Evolutionary conservation across 164 flowering plant genomes (phyloP).

Genomic region (Pachysandra terminalis): DNA sequence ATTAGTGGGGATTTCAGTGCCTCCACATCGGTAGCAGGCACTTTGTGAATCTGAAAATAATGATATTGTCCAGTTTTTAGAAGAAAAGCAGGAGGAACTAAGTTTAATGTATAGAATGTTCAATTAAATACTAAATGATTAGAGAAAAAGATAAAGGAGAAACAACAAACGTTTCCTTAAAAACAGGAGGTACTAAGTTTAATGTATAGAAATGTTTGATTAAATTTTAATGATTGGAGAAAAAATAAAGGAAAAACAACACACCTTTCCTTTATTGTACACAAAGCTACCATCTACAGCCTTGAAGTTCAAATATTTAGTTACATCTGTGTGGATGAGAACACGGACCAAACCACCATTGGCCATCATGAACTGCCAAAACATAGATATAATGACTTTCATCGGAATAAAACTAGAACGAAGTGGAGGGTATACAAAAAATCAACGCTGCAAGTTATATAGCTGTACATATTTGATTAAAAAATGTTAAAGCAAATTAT

Average conservation of each 20-base stretch:
- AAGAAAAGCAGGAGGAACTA: neutral
- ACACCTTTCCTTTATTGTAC: conserved; percentile 91
- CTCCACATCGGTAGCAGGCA: conserved; percentile 96
- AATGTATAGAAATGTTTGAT: neutral
- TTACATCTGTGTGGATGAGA: conserved; percentile 92
- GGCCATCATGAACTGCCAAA: conserved; percentile 88
- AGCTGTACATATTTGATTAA: too few relatives aligned
- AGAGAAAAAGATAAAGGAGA: neutral
- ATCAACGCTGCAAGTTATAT: too few relatives aligned
- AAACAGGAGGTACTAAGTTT: neutral
- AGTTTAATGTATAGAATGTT: neutral
- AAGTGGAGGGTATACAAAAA: neutral
- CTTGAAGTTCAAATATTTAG: conserved; percentile 90
- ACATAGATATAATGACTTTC: conserved; percentile 3
- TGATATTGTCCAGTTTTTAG: neutral
- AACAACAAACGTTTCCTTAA: too few relatives aligned
- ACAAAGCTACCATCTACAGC: conserved; percentile 99
- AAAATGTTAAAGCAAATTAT: too few relatives aligned
- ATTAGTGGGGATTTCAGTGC: conserved; percentile 88
- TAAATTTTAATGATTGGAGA: neutral
- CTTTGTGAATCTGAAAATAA: conserved; percentile 67
- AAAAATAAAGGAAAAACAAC: neutral
- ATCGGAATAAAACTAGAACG: neutral
- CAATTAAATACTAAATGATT: neutral
- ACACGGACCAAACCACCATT: conserved; percentile 84